phyloP scores from a whole-genome alignment of 768 basidiomycete genomes.

The Lactarius evosmus region DNA sequence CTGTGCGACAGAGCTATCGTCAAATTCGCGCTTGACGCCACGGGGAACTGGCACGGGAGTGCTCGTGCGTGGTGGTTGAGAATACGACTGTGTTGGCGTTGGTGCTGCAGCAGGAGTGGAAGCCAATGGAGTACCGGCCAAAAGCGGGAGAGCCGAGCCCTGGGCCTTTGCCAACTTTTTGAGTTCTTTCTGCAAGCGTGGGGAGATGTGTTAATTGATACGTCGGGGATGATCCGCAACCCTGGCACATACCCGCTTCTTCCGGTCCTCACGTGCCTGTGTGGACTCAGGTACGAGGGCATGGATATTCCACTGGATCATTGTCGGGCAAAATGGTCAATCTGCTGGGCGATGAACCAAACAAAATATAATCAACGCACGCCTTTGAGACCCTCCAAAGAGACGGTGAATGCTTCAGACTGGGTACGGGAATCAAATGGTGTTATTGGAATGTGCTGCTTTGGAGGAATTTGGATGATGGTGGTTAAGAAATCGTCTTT shows the following conservation, averaged over 20 bases:
- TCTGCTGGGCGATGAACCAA: background rate
- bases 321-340: background rate
- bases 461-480: slow-evolving; percentile 26
- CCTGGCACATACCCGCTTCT: slow-evolving; percentile 27
- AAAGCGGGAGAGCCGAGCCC: slow-evolving; percentile 13
- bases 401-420: slow-evolving; percentile 26
- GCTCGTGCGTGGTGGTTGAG: slow-evolving; percentile 24
- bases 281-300: slow-evolving; percentile 29
- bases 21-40: slow-evolving; percentile 27
- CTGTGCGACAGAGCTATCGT: slow-evolving; percentile 19
- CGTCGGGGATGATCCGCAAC: slow-evolving; percentile 8
- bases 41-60: slow-evolving; percentile 24
- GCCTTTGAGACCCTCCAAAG: slow-evolving; percentile 28
- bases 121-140: slow-evolving; percentile 16
- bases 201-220: background rate
- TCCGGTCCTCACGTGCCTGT: slow-evolving; percentile 30
- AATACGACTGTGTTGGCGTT: slow-evolving; percentile 11
- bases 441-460: slow-evolving; percentile 26
- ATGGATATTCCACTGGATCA: slow-evolving; percentile 29
- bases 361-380: slow-evolving; percentile 7
- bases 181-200: slow-evolving; percentile 27
- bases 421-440: slow-evolving; percentile 26
- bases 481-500: slow-evolving; percentile 28
- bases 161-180: slow-evolving; percentile 28
- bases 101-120: slow-evolving; percentile 12